phyloP scores from a whole-genome alignment of 2,329 filamentous ascomycete species.

The Calonectria henricotiae region DNA sequence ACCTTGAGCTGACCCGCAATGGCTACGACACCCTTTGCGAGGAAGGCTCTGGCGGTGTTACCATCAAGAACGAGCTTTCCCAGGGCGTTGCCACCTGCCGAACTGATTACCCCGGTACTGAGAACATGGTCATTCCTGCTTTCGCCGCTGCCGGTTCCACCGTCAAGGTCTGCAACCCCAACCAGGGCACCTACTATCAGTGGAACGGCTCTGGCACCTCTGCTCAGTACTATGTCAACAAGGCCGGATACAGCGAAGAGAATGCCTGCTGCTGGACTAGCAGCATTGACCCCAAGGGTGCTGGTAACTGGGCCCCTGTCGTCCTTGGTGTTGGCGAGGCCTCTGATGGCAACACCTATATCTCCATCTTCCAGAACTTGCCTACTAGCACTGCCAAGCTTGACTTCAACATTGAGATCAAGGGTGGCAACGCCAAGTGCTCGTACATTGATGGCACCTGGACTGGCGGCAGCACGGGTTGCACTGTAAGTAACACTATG shows the following conservation, averaged over 20 bases:
- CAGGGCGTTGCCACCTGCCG: slow-evolving; percentile 84
- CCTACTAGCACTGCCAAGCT: slow-evolving; percentile 81
- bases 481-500: slow-evolving; percentile 79
- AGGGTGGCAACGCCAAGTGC: slow-evolving; percentile 75
- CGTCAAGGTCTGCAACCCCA: slow-evolving; percentile 81
- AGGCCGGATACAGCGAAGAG: slow-evolving; percentile 76
- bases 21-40: slow-evolving; percentile 82
- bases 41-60: slow-evolving; percentile 78
- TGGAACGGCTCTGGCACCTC: slow-evolving; percentile 85
- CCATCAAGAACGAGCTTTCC: slow-evolving; percentile 82
- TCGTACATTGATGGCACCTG: slow-evolving; percentile 78
- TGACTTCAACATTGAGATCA: slow-evolving; percentile 85
- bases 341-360: slow-evolving; percentile 77
- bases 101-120: slow-evolving; percentile 95
- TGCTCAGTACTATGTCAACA: slow-evolving; percentile 98
- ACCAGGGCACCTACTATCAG: slow-evolving; percentile 80
- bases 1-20: slow-evolving; percentile 83
- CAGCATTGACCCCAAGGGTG: slow-evolving; percentile 65
- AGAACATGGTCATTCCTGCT: slow-evolving; percentile 88
- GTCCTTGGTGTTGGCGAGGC: slow-evolving; percentile 87
- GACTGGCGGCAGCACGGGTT: slow-evolving; percentile 74
- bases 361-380: slow-evolving; percentile 88
- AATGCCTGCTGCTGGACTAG: slow-evolving; percentile 84
- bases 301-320: slow-evolving; percentile 90
- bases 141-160: slow-evolving; percentile 73